Evolutionary conservation across 176 grass and related monocot species (phyloP).

Genomic region (Cenchrus purpureus): DNA sequence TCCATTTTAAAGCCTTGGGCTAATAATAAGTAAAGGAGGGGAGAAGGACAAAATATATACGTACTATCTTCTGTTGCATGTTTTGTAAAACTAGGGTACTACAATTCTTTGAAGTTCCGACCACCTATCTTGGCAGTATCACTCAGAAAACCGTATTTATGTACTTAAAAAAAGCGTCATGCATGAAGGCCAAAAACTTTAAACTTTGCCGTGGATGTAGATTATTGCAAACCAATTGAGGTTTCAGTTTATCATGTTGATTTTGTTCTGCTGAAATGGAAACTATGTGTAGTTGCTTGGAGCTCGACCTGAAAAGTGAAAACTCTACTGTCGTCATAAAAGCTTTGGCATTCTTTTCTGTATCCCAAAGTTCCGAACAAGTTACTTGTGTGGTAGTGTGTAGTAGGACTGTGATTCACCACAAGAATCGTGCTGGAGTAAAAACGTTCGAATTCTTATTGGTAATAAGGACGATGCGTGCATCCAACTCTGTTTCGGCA

Average conservation of each 20-base stretch:
- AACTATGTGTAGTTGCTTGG: neutral
- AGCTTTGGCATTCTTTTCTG: too few species aligned
- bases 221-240: neutral
- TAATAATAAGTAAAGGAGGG: neutral
- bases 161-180: neutral
- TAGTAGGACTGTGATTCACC: too few species aligned
- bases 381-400: too few species aligned
- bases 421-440: neutral
- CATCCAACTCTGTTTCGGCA: neutral
- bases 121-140: neutral
- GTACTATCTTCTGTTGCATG: neutral
- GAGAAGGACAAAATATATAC: neutral
- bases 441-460: neutral
- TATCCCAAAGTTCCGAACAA: too few species aligned
- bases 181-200: neutral
- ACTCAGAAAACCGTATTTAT: neutral
- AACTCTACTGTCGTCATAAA: too few species aligned
- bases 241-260: neutral
- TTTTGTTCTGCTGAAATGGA: neutral
- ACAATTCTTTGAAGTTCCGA: neutral
- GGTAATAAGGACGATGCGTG: neutral
- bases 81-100: neutral
- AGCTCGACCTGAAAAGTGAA: too few species aligned
- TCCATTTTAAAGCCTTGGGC: conserved; percentile 65
- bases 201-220: neutral